phyloP scores from a whole-genome alignment of 371 early-diverging fungal genomes.

The Haplosporangium sp. region DNA sequence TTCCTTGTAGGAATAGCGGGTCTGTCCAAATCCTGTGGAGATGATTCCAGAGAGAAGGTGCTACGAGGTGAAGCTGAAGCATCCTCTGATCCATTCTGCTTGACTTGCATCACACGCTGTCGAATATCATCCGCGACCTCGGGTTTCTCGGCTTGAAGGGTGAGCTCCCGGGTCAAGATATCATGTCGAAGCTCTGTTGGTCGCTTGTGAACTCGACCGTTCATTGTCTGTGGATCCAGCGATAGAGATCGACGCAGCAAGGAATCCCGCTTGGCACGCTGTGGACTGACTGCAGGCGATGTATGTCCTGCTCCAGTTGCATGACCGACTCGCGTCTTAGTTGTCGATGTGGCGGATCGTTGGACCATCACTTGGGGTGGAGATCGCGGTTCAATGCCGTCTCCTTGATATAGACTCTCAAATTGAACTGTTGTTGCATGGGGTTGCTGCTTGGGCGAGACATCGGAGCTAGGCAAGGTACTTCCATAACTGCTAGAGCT shows the following conservation, averaged over 20 bases:
- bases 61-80: neutral
- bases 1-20: constrained; percentile 40
- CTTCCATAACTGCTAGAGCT: constrained; percentile 35
- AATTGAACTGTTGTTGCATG: neutral
- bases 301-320: constrained; percentile 21
- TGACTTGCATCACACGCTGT: constrained; percentile 18
- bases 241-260: constrained; percentile 47
- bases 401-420: no score
- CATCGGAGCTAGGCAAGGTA: no score
- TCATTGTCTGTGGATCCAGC: constrained; percentile 43
- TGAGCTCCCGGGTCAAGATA: constrained; percentile 29
- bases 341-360: constrained; percentile 9
- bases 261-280: constrained; percentile 37
- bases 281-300: constrained; percentile 33
- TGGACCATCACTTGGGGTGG: constrained; percentile 8
- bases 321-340: constrained; percentile 24
- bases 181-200: constrained; percentile 42
- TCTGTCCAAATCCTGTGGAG: constrained; percentile 42
- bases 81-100: constrained; percentile 5
- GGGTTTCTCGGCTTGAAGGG: constrained; percentile 37
- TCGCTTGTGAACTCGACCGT: constrained; percentile 37
- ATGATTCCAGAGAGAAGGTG: constrained; percentile 36
- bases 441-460: no score
- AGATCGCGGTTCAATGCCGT: neutral
- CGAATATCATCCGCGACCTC: constrained; percentile 40